Conservation (phyloP, 2,329 filamentous ascomycete species). For the Orbilia oligospora region DNA sequence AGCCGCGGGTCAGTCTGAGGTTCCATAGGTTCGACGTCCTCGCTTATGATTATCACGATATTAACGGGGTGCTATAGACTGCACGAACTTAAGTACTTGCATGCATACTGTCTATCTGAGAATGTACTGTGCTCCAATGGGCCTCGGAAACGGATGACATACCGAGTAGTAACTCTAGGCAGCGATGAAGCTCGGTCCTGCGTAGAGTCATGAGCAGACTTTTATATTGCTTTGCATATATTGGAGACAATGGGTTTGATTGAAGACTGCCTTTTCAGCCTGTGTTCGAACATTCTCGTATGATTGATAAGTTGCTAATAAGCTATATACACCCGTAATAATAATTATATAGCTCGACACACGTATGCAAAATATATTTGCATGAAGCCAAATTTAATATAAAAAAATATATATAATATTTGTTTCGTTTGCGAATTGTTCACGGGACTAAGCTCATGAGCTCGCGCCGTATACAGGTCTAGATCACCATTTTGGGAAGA, state of each 20-base stretch:
- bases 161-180: conserved; percentile 44
- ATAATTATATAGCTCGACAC: conserved; percentile 32
- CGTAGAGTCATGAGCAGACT: conserved; percentile 28
- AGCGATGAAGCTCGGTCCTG: conserved; percentile 43
- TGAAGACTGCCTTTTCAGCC: conserved; percentile 49
- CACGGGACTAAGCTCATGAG: conserved; percentile 35
- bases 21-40: conserved; percentile 42
- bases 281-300: conserved; percentile 37
- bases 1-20: conserved; percentile 26
- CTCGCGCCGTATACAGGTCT: conserved; percentile 19
- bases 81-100: conserved; percentile 11
- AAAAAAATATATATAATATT: conserved; percentile 14
- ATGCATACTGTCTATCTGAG: conserved; percentile 37
- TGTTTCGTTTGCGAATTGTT: conserved; percentile 31
- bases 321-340: conserved; percentile 40
- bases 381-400: conserved; percentile 40
- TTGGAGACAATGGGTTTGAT: conserved; percentile 35
- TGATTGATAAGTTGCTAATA: conserved; percentile 51
- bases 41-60: conserved; percentile 32
- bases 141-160: conserved; percentile 25
- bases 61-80: conserved; percentile 37
- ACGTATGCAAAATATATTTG: conserved; percentile 23
- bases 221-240: conserved; percentile 52
- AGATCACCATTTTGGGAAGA: conserved; percentile 50
- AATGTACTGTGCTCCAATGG: conserved; percentile 18